A percentile compares a stretch with the other conserved stretches of the same genome.
Evolutionary conservation across 2,329 filamentous ascomycete genomes (phyloP).

Genomic region (Sclerotinia trifoliorum): DNA sequence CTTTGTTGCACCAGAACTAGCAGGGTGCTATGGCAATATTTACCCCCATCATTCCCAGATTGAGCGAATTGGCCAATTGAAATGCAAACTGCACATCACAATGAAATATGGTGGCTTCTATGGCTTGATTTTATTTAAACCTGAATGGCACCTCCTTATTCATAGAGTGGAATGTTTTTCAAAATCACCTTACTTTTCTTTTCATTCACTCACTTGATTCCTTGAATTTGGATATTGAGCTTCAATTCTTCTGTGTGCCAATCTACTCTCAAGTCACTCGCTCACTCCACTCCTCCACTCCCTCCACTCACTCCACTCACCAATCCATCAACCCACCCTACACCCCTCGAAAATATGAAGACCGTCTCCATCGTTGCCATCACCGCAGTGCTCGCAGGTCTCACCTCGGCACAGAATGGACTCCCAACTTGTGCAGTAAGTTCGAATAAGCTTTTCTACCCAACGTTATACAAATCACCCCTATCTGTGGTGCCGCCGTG

Average conservation of each 20-base stretch:
- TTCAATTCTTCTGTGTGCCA: not conserved
- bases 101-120: not conserved
- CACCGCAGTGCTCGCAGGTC: constrained; percentile 52
- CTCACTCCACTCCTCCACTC: too few species aligned
- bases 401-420: constrained; percentile 50
- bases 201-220: not conserved
- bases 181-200: not conserved
- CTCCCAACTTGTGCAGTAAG: constrained; percentile 58
- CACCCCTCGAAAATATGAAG: constrained; percentile 23
- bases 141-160: not conserved
- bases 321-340: not conserved
- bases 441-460: constrained; percentile 27
- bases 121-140: constrained; percentile 14
- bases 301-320: too few species aligned
- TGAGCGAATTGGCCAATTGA: too few species aligned
- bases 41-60: too few species aligned
- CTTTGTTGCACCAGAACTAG: too few species aligned
- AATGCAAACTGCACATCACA: not conserved
- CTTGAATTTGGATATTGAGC: not conserved
- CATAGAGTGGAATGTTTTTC: not conserved
- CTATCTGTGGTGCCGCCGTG: not conserved
- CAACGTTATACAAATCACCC: not conserved
- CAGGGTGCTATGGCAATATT: too few species aligned
- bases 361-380: constrained; percentile 41
- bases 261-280: not conserved